phyloP scores from a whole-genome alignment of 1,284 basidiomycete genomes.

The Heliocybe sulcata region DNA sequence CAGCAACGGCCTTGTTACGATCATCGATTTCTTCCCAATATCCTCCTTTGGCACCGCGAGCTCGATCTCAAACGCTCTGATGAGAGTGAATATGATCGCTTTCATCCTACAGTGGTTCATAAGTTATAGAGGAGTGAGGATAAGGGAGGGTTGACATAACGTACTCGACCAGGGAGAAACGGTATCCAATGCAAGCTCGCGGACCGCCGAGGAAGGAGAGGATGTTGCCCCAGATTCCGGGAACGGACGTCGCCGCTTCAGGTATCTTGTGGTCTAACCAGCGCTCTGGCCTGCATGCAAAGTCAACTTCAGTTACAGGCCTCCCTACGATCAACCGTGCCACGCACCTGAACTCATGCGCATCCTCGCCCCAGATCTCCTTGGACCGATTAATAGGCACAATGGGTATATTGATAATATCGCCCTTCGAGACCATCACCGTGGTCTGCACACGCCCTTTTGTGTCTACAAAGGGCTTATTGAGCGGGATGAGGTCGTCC shows the following conservation, averaged over 20 bases:
- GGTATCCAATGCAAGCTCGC: conserved; percentile 22
- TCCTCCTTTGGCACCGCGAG: conserved; percentile 13
- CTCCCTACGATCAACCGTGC: too few relatives aligned
- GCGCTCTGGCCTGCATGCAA: conserved; percentile 13
- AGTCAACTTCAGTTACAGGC: too few relatives aligned
- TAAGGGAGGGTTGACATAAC: background rate
- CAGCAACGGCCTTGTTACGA: conserved; percentile 8
- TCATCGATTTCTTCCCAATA: conserved; percentile 3
- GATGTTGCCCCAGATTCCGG: conserved; percentile 15
- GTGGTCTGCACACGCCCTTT: conserved; percentile 4
- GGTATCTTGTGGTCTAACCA: conserved; percentile 11
- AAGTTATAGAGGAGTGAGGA: background rate
- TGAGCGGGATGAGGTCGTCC: conserved; percentile 28
- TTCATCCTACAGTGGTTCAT: conserved; percentile 19
- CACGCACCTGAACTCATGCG: conserved; percentile 10
- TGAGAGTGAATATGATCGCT: conserved; percentile 28
- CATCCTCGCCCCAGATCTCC: conserved; percentile 17
- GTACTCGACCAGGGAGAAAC: conserved; percentile 30
- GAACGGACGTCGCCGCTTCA: conserved; percentile 8
- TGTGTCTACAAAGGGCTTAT: background rate
- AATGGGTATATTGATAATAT: conserved; percentile 14
- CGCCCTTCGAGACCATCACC: conserved; percentile 10
- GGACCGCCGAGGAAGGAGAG: conserved; percentile 16
- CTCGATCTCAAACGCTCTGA: conserved; percentile 27
- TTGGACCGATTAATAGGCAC: conserved; percentile 10